Conservation (phyloP, 805 yeast genomes). For the Diddensiella transvaalensis region DNA sequence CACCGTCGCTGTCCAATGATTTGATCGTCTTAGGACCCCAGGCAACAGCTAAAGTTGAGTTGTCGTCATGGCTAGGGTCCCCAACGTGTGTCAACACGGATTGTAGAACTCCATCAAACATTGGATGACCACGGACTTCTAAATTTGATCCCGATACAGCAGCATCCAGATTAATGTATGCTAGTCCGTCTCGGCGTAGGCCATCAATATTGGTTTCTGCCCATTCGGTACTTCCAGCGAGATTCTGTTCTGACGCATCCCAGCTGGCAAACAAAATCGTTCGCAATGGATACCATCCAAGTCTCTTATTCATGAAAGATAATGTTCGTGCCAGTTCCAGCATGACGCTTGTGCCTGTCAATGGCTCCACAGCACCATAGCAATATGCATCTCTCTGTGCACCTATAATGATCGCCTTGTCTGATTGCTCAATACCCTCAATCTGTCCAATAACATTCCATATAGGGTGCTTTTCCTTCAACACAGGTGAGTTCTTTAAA, state of each 20-base stretch:
- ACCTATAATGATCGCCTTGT: slow-evolving; percentile 70
- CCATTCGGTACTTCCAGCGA: slow-evolving; percentile 83
- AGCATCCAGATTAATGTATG: slow-evolving; percentile 72
- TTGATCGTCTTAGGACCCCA: slow-evolving; percentile 17
- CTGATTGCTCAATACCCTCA: slow-evolving; percentile 75
- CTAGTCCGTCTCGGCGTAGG: slow-evolving; percentile 56
- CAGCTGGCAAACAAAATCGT: slow-evolving; percentile 78
- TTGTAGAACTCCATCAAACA: slow-evolving; percentile 48
- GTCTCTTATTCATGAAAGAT: slow-evolving; percentile 56
- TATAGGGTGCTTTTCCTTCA: slow-evolving; percentile 52
- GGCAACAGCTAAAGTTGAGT: slow-evolving; percentile 16
- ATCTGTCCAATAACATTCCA: slow-evolving; percentile 80
- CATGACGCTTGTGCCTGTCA: slow-evolving; percentile 70
- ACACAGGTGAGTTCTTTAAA: slow-evolving; percentile 42
- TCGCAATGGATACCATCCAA: slow-evolving; percentile 80
- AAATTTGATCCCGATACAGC: slow-evolving; percentile 53
- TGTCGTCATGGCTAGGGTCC: slow-evolving; percentile 17
- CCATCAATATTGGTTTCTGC: slow-evolving; percentile 53
- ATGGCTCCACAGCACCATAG: slow-evolving; percentile 67
- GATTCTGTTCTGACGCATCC: slow-evolving; percentile 76
- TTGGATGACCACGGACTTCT: slow-evolving; percentile 60
- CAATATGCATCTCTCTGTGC: slow-evolving; percentile 78
- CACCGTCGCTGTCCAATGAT: slow-evolving; percentile 44
- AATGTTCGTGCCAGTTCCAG: slow-evolving; percentile 69
- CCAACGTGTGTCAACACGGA: slow-evolving; percentile 36